Conservation (phyloP, 208 protist species). For the Tritrichomonas musculus region DNA sequence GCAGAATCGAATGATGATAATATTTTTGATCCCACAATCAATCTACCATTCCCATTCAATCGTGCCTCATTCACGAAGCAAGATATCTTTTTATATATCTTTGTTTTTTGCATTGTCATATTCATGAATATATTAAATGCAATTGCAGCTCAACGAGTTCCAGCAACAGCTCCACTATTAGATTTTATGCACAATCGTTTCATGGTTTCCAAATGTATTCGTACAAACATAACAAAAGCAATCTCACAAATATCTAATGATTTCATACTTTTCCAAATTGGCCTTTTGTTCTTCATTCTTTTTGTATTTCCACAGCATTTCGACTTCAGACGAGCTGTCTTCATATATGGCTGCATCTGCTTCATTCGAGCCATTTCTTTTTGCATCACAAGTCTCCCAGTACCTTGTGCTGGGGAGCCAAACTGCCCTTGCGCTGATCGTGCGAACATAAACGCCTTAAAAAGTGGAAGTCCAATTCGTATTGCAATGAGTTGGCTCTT, state of each 20-base stretch:
- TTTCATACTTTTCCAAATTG: not conserved
- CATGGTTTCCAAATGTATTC: not conserved
- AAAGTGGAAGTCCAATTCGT: too few species aligned
- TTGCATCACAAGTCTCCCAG: not conserved
- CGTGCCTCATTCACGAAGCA: not conserved
- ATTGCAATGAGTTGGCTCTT: not conserved
- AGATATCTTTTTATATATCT: not conserved
- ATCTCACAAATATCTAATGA: not conserved
- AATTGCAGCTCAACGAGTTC: not conserved
- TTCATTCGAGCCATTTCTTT: not conserved
- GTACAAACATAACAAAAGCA: not conserved
- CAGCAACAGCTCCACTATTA: not conserved
- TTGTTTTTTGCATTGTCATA: not conserved
- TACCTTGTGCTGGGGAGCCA: not conserved
- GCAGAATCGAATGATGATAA: too few species aligned
- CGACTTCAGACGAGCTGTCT: not conserved
- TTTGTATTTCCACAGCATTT: not conserved
- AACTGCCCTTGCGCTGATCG: not conserved
- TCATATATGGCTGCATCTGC: not conserved
- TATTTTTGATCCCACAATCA: too few species aligned
- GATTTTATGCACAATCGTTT: not conserved
- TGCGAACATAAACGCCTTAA: not conserved
- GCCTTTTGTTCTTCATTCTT: not conserved
- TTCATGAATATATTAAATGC: slow-evolving; percentile 1
- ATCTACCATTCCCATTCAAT: too few species aligned